Conservation (phyloP, 768 basidiomycete genomes). For the Holtermanniella nyarrowii region DNA sequence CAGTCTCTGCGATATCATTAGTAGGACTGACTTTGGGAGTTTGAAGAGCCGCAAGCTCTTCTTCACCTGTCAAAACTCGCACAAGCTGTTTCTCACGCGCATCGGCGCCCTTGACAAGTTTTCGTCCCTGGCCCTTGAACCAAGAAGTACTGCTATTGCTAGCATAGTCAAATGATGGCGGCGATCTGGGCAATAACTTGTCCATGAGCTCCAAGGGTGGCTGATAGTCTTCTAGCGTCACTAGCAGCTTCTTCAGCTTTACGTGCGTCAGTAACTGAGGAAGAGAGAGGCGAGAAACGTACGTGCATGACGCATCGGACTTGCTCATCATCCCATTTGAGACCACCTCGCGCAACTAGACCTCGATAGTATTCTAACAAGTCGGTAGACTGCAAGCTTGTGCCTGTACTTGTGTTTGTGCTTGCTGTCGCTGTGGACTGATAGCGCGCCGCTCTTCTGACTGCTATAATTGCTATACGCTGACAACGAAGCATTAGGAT, state of each 20-base stretch:
- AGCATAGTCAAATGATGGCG: slow-evolving; percentile 15
- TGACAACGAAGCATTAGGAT: too few relatives aligned
- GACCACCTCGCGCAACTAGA: slow-evolving; percentile 46
- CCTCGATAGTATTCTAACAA: slow-evolving; percentile 48
- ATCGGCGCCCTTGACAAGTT: slow-evolving; percentile 7
- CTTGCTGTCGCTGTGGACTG: too few relatives aligned
- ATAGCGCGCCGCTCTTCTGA: too few relatives aligned
- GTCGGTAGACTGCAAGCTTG: slow-evolving; percentile 35
- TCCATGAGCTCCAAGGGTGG: slow-evolving; percentile 46
- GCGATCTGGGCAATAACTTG: slow-evolving; percentile 32
- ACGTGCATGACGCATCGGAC: slow-evolving; percentile 51
- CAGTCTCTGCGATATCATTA: slow-evolving; percentile 9
- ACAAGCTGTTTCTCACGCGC: slow-evolving; percentile 39
- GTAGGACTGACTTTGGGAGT: slow-evolving; percentile 48
- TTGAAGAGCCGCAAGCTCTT: slow-evolving; percentile 48
- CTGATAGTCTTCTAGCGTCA: slow-evolving; percentile 47
- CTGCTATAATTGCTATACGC: too few relatives aligned
- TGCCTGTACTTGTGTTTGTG: too few relatives aligned
- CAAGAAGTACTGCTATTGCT: slow-evolving; percentile 13
- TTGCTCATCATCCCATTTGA: slow-evolving; percentile 51
- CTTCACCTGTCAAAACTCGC: slow-evolving; percentile 46
- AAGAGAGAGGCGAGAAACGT: slow-evolving; percentile 5
- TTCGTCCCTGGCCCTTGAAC: slow-evolving; percentile 12
- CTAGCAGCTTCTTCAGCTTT: slow-evolving; percentile 48
- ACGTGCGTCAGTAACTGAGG: background rate